Conservation (phyloP, 495 filamentous ascomycete species). For the Pseudoneurospora amorphoporcata region DNA sequence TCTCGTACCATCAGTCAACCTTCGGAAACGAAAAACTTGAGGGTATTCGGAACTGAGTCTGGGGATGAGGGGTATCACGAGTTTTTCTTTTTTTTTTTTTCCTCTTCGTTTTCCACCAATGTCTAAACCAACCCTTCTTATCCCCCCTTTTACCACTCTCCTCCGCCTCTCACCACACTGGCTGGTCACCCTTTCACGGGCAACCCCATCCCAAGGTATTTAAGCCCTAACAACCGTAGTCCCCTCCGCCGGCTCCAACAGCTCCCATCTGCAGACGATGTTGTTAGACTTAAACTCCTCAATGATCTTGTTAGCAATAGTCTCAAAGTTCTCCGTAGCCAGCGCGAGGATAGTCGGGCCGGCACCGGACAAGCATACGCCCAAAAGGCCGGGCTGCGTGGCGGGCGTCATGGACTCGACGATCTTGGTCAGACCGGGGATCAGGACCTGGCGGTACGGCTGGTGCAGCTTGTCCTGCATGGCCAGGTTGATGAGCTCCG, state of each 20-base stretch:
- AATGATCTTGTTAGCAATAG: conserved; percentile 72
- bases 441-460: conserved; percentile 78
- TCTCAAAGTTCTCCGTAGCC: conserved; percentile 75
- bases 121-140: not conserved
- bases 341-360: conserved; percentile 91
- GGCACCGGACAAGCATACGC: conserved; percentile 87
- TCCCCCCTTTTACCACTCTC: not conserved
- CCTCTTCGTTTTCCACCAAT: not conserved
- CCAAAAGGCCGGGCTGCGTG: conserved; percentile 76
- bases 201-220: not conserved
- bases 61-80: conserved; percentile 8
- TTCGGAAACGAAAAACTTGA: not conserved
- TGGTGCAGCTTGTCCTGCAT: conserved; percentile 99
- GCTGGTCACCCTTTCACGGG: not conserved
- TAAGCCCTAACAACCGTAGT: conserved; percentile 45
- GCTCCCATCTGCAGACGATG: conserved; percentile 75
- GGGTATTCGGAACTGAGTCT: not conserved
- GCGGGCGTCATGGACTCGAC: conserved; percentile 75
- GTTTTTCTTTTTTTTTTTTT: conserved; percentile 5
- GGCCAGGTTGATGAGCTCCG: conserved; percentile 83
- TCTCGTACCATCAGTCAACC: not conserved
- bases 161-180: not conserved
- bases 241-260: conserved; percentile 82
- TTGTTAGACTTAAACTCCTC: conserved; percentile 44
- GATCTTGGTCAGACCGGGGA: conserved; percentile 85